phyloP scores from a whole-genome alignment of 768 basidiomycete species.

The Sutorius australiensis region DNA sequence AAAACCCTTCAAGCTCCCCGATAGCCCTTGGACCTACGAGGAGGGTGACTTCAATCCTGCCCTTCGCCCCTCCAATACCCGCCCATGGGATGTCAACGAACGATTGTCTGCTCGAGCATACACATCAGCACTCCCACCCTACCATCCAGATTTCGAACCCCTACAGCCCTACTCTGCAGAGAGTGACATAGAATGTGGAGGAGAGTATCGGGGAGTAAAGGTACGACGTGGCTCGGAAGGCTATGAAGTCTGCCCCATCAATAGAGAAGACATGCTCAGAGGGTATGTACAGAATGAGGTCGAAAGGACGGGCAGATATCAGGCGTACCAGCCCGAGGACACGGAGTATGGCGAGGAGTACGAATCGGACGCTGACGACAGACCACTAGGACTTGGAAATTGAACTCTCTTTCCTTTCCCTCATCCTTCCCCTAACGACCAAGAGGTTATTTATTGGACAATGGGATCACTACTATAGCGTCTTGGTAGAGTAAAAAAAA shows the following conservation, averaged over 20 bases:
- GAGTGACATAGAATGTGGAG: constrained; percentile 27
- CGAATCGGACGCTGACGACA: constrained; percentile 25
- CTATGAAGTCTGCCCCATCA: constrained; percentile 62
- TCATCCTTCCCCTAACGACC: neutral
- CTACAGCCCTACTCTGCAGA: constrained; percentile 17
- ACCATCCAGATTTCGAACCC: constrained; percentile 66
- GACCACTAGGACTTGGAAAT: constrained; percentile 14
- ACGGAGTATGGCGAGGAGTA: constrained; percentile 43
- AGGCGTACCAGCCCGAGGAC: constrained; percentile 62
- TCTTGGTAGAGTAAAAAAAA: constrained; percentile 23
- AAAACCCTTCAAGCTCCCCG: constrained; percentile 45
- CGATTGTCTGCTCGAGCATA: constrained; percentile 29
- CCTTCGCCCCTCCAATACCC: constrained; percentile 60
- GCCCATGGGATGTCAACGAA: constrained; percentile 29
- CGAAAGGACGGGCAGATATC: constrained; percentile 58
- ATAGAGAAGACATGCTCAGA: constrained; percentile 61
- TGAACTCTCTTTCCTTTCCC: constrained; percentile 3
- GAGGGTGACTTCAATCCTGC: constrained; percentile 72
- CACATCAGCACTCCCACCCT: constrained; percentile 59
- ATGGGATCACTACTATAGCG: constrained; percentile 18
- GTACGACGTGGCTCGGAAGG: constrained; percentile 80
- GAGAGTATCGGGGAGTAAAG: constrained; percentile 31
- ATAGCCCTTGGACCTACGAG: constrained; percentile 84
- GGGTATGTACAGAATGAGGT: constrained; percentile 53
- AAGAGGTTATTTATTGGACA: constrained; percentile 6